These are phyloP conservation scores for Falciphora oryzae DNA, from an alignment of 2,329 filamentous ascomycete species.

Conservation along the genomic window DNA sequence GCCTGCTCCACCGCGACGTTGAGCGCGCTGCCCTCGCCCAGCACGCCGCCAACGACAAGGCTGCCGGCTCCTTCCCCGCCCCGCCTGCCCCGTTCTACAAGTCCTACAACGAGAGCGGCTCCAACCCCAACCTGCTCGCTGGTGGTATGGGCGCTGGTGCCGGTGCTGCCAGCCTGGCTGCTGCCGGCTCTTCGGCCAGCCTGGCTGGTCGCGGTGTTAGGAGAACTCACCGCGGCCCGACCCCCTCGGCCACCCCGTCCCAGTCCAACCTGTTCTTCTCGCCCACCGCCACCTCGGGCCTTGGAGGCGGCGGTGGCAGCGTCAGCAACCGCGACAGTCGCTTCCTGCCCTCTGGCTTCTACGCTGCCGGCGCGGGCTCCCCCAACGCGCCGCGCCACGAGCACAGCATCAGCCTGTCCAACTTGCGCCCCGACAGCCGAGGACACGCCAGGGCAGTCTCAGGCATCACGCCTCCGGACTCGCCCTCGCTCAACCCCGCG, in stretches of 20 bases:
- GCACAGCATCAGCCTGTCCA: constrained; percentile 55
- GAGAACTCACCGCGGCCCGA: constrained; percentile 45
- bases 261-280: constrained; percentile 85
- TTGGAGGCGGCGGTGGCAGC: constrained; percentile 53
- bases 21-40: constrained; percentile 76
- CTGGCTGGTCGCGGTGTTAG: constrained; percentile 42
- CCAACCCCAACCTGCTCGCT: constrained; percentile 44
- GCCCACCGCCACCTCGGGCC: constrained; percentile 71
- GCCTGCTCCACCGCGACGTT: constrained; percentile 87
- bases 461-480: constrained; percentile 52
- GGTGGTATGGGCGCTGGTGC: constrained; percentile 17
- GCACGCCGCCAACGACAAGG: constrained; percentile 64
- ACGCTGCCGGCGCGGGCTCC: constrained; percentile 60
- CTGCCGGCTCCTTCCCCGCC: constrained; percentile 48
- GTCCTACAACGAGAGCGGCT: constrained; percentile 50
- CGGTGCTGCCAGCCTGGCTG: constrained; percentile 21
- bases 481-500: constrained; percentile 50
- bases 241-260: constrained; percentile 52
- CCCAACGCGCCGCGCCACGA: constrained; percentile 39
- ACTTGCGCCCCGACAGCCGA: constrained; percentile 53
- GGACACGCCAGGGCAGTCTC: constrained; percentile 39
- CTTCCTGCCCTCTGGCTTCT: constrained; percentile 91
- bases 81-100: constrained; percentile 58
- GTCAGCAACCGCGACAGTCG: constrained; percentile 61
- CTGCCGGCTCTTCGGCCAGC: neutral